Percentiles rank a stretch among this genome's conserved stretches.
Evolutionary conservation across 805 yeast species (phyloP).

Genomic region (Kockiozyma suomiensis): DNA sequence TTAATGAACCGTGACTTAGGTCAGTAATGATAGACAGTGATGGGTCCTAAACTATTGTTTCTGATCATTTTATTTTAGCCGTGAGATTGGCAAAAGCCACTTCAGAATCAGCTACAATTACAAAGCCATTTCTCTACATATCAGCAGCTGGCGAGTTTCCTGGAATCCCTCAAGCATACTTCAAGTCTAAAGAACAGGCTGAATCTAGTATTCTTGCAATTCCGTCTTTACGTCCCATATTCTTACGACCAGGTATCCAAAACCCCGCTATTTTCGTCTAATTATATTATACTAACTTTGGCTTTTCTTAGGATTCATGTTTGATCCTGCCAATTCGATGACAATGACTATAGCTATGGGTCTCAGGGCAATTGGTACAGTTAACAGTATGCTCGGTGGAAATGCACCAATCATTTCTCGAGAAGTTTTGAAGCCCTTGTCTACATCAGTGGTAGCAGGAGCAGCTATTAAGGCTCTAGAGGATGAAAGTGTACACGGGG

Average conservation of each 20-base stretch:
- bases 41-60: too few species aligned
- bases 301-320: constrained; percentile 24
- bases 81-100: constrained; percentile 23
- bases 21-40: neutral
- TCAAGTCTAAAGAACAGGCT: constrained; percentile 25
- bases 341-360: constrained; percentile 26
- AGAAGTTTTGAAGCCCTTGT: constrained; percentile 19
- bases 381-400: constrained; percentile 27
- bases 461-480: constrained; percentile 31
- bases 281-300: too few species aligned
- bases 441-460: constrained; percentile 30
- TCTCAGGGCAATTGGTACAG: constrained; percentile 17
- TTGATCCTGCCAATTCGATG: constrained; percentile 24
- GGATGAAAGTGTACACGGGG: constrained; percentile 22
- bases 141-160: constrained; percentile 31
- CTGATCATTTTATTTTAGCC: constrained; percentile 4
- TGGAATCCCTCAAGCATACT: constrained; percentile 24
- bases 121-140: constrained; percentile 22
- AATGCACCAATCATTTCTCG: constrained; percentile 23
- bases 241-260: constrained; percentile 24
- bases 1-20: constrained; percentile 29
- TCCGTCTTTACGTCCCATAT: constrained; percentile 22
- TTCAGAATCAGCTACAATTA: constrained; percentile 5
- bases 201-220: constrained; percentile 17
- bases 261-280: neutral